A percentile compares a stretch with the other conserved stretches of the same genome.
These are phyloP conservation scores for Akanthomyces muscarius DNA, from an alignment of 2,329 filamentous ascomycete genomes.

Conservation along the genomic window DNA sequence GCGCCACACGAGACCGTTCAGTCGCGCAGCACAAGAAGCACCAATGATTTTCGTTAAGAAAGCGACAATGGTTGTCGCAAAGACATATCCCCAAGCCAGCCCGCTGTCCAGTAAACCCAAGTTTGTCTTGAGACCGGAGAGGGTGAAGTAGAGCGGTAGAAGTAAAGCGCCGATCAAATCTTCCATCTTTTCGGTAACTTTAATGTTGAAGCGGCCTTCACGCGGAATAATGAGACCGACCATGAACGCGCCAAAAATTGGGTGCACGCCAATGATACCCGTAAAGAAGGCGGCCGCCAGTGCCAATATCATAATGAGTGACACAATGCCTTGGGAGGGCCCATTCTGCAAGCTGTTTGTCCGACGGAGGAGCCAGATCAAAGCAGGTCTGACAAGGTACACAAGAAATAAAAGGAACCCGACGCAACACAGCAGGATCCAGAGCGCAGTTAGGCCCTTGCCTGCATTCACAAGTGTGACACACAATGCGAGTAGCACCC, in stretches of 20 bases:
- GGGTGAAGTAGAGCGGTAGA: constrained; percentile 86
- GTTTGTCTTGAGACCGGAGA: constrained; percentile 85
- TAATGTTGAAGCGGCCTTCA: constrained; percentile 85
- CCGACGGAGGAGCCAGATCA: constrained; percentile 68
- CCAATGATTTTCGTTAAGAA: constrained; percentile 83
- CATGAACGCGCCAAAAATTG: constrained; percentile 91
- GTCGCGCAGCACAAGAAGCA: constrained; percentile 70
- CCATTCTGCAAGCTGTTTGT: constrained; percentile 81
- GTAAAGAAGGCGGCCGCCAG: constrained; percentile 83
- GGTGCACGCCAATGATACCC: constrained; percentile 82
- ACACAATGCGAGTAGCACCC: constrained; percentile 89
- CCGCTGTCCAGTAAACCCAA: constrained; percentile 78
- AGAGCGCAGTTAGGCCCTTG: constrained; percentile 77
- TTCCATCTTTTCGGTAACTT: constrained; percentile 89
- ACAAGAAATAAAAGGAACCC: constrained; percentile 75
- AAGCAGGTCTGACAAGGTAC: constrained; percentile 66
- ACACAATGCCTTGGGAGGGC: constrained; percentile 79
- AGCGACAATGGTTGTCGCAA: constrained; percentile 76
- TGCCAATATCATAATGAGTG: constrained; percentile 74
- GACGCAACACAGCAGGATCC: constrained; percentile 70
- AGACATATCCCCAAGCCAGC: constrained; percentile 83
- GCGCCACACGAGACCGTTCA: constrained; percentile 79
- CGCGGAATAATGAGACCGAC: constrained; percentile 87
- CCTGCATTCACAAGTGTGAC: constrained; percentile 89
- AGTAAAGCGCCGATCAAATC: constrained; percentile 83